Conservation (phyloP, 257 asterid species). For the Prunella vulgaris region DNA sequence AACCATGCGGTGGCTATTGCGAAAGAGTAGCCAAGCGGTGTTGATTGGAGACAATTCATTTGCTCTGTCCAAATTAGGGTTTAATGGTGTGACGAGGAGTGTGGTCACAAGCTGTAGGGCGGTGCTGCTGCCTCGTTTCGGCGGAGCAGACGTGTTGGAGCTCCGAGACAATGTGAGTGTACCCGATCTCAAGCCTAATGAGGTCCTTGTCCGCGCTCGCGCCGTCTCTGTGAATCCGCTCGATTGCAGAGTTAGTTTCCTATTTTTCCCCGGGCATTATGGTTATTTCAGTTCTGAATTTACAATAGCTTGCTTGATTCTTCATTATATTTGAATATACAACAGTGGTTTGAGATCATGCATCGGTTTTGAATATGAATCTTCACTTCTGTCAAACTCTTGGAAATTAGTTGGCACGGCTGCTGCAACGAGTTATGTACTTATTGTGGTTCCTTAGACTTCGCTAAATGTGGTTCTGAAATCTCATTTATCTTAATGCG, state of each 20-base stretch:
- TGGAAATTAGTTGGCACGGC: not conserved
- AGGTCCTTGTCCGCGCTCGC: conserved; percentile 93
- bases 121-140: conserved; percentile 79
- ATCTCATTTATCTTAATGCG: not conserved
- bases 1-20: conserved; percentile 53
- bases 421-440: not conserved
- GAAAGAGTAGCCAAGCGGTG: conserved; percentile 27
- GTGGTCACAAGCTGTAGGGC: conserved; percentile 75
- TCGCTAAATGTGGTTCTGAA: not conserved
- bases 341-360: not conserved
- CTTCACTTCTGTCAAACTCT: conserved; percentile 3
- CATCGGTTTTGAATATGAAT: not conserved
- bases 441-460: not conserved
- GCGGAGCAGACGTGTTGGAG: conserved; percentile 84
- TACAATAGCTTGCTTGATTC: not conserved
- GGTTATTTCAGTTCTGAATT: conserved; percentile 8
- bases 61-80: conserved; percentile 24
- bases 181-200: conserved; percentile 75
- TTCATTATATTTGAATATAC: not conserved
- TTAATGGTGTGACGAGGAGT: conserved; percentile 32
- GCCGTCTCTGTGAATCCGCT: conserved; percentile 98
- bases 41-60: conserved; percentile 19
- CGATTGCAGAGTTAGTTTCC: conserved; percentile 67
- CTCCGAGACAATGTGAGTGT: conserved; percentile 63
- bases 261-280: not conserved